Percentiles rank a stretch among this genome's conserved stretches.
Conservation (phyloP, 1,284 basidiomycete species). For the Rhodotorula sp. region DNA sequence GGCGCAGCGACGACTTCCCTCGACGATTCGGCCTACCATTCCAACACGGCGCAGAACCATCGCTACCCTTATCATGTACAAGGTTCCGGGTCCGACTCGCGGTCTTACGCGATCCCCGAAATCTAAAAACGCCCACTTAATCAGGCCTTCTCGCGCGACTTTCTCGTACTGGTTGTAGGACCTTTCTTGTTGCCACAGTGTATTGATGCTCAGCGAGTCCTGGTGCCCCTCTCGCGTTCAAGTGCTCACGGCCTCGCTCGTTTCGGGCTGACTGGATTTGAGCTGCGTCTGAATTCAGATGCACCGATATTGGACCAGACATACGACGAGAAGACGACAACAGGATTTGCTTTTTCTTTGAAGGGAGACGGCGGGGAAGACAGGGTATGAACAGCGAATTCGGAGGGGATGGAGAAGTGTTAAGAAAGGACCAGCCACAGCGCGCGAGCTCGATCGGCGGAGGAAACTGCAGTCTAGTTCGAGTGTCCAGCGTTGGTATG, state of each 20-base stretch:
- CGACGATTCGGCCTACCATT: conserved; percentile 16
- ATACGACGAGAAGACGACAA: neutral
- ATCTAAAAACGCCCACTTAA: neutral
- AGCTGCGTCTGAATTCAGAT: too few species aligned
- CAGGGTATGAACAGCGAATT: neutral
- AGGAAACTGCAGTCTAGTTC: too few species aligned
- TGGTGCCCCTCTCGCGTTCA: too few species aligned
- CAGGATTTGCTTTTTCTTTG: too few species aligned
- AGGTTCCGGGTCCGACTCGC: conserved; percentile 18
- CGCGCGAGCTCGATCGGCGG: neutral
- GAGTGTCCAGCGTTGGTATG: neutral
- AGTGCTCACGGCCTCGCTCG: too few species aligned
- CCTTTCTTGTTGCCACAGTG: neutral
- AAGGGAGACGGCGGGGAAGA: too few species aligned
- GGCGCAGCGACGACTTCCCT: neutral
- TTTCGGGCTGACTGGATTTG: too few species aligned
- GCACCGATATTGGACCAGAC: too few species aligned
- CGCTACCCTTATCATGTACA: conserved; percentile 31
- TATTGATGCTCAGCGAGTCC: neutral
- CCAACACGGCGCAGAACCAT: conserved; percentile 1
- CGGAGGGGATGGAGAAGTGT: too few species aligned
- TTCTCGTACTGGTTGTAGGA: neutral
- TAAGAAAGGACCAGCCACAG: too few species aligned
- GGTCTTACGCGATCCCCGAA: conserved; percentile 29
- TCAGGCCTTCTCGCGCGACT: neutral